Percentiles rank a stretch among this genome's conserved stretches.
phyloP scores from a whole-genome alignment of 352 stramenopile species.

The Halophytophthora polymorphica region DNA sequence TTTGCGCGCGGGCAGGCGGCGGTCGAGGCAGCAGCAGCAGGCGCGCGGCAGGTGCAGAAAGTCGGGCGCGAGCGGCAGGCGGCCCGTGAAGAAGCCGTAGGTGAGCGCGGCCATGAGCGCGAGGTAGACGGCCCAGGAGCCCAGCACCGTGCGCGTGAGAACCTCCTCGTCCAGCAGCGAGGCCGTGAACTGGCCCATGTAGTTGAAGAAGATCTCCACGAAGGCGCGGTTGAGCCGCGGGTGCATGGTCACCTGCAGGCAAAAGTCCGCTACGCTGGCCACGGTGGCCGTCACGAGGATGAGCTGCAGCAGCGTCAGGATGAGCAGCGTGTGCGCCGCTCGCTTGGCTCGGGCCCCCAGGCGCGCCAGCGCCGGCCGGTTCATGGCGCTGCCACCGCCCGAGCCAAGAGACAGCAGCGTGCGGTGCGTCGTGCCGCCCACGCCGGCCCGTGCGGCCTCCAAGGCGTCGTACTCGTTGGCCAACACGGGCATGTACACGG shows the following conservation, averaged over 20 bases:
- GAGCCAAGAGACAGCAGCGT: constrained; percentile 38
- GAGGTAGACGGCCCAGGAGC: constrained; percentile 50
- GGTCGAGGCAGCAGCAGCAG: constrained; percentile 30
- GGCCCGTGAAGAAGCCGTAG: constrained; percentile 51
- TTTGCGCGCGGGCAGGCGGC: constrained; percentile 32
- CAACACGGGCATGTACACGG: constrained; percentile 65
- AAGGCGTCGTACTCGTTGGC: constrained; percentile 50
- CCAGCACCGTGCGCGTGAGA: constrained; percentile 48
- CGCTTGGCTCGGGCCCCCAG: constrained; percentile 14
- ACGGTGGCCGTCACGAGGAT: constrained; percentile 54
- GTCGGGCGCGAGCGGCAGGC: constrained; percentile 50
- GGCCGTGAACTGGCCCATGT: constrained; percentile 57
- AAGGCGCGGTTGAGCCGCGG: constrained; percentile 62
- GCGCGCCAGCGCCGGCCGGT: constrained; percentile 15
- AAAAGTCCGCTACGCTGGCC: constrained; percentile 68
- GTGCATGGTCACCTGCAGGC: constrained; percentile 66
- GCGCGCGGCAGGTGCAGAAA: constrained; percentile 38
- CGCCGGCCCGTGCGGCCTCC: constrained; percentile 15
- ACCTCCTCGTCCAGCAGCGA: constrained; percentile 61
- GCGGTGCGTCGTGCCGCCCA: constrained; percentile 37
- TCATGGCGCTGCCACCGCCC: constrained; percentile 1
- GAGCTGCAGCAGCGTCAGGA: constrained; percentile 41
- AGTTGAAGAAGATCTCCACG: constrained; percentile 66
- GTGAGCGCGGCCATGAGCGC: constrained; percentile 42
- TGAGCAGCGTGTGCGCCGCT: constrained; percentile 22